These are phyloP conservation scores for Paramyrothecium sp. DNA, from an alignment of 2,329 filamentous ascomycete genomes.

Conservation along the genomic window DNA sequence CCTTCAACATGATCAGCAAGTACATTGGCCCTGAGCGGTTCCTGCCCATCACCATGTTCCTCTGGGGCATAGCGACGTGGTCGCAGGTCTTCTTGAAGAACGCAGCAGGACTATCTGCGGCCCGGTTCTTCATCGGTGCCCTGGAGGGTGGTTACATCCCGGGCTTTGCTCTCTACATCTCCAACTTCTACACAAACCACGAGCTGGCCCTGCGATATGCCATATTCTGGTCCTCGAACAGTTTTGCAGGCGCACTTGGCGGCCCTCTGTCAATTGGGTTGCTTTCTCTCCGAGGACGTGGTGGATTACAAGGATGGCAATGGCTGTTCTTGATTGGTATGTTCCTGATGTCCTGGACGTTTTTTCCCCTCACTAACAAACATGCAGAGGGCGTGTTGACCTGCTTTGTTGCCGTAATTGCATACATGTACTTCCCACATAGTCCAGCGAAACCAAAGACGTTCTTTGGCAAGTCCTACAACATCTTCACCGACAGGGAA, in stretches of 20 bases:
- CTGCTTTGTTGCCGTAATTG: constrained; percentile 15
- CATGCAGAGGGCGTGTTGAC: constrained; percentile 22
- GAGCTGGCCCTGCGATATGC: constrained; percentile 24
- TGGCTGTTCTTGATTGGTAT: constrained; percentile 27
- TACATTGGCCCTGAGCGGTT: constrained; percentile 24
- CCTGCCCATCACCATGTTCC: constrained; percentile 24
- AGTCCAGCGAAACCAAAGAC: constrained; percentile 19
- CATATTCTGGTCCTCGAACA: constrained; percentile 28
- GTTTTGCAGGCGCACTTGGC: constrained; percentile 22
- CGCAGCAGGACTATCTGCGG: constrained; percentile 17
- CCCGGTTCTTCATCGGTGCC: constrained; percentile 25
- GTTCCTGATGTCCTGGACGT: background rate
- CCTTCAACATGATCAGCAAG: constrained; percentile 25
- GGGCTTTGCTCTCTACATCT: constrained; percentile 27
- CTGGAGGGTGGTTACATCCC: constrained; percentile 31
- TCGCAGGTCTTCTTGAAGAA: constrained; percentile 24
- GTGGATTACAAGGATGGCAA: constrained; percentile 24
- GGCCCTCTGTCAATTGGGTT: constrained; percentile 23
- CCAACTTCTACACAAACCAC: constrained; percentile 24
- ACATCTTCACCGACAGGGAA: constrained; percentile 20
- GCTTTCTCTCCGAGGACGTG: constrained; percentile 19
- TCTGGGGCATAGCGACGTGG: constrained; percentile 27
- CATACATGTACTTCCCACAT: constrained; percentile 25
- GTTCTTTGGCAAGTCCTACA: constrained; percentile 20
- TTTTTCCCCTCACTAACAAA: background rate